Percentiles rank a stretch among this genome's conserved stretches.
These are phyloP conservation scores for Holtermanniella nyarrowii DNA, from an alignment of 768 basidiomycete genomes.

Conservation along the genomic window DNA sequence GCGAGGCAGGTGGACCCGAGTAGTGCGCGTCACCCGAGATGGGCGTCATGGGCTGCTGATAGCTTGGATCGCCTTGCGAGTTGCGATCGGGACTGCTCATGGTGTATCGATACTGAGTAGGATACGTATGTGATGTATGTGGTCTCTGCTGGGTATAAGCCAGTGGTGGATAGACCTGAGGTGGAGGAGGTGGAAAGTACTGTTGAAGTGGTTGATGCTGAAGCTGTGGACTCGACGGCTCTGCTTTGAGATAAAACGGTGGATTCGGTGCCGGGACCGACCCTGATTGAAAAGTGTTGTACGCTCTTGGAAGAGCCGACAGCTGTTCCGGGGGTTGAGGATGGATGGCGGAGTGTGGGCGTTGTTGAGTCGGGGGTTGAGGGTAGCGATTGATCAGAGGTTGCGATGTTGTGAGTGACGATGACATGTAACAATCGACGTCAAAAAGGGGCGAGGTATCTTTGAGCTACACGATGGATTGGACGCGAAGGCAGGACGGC, in stretches of 20 bases:
- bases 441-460: no score
- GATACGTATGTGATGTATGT: not conserved
- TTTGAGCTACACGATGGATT: no score
- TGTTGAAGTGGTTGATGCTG: not conserved
- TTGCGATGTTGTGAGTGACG: not conserved
- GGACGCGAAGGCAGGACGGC: no score
- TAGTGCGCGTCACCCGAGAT: slow-evolving; percentile 15
- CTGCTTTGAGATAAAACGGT: no score
- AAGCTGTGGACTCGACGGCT: not conserved
- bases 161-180: not conserved
- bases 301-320: no score
- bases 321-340: no score
- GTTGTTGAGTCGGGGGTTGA: not conserved
- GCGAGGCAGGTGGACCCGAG: slow-evolving; percentile 16
- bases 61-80: not conserved
- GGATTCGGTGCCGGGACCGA: no score
- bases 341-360: not conserved
- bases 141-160: not conserved
- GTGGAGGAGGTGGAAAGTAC: not conserved
- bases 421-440: no score
- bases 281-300: no score
- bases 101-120: not conserved
- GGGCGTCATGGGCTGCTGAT: slow-evolving; percentile 21
- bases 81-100: not conserved
- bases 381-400: not conserved